These are phyloP conservation scores for barley (Hordeum vulgare) DNA, from an alignment of 176 grass and related monocot species.

Conservation along the genomic window DNA sequence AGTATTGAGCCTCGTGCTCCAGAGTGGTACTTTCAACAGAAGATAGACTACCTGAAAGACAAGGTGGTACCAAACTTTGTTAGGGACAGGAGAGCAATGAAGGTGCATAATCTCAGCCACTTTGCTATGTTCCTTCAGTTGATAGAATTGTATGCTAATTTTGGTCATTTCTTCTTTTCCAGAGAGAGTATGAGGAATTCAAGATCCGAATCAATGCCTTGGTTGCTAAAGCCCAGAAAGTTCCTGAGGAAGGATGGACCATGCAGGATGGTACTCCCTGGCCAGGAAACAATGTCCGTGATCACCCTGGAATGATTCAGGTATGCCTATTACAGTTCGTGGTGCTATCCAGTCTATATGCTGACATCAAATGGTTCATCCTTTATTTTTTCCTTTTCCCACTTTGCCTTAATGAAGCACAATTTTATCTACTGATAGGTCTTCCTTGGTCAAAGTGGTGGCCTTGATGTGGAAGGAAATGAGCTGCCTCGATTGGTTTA, in stretches of 20 bases:
- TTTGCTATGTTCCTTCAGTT: background rate
- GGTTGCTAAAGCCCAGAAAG: conserved; percentile 92
- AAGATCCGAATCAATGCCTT: conserved; percentile 91
- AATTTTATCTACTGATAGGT: conserved; percentile 24
- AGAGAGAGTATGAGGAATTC: conserved; percentile 96
- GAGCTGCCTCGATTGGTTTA: conserved; percentile 91
- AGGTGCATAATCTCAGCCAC: conserved; percentile 30
- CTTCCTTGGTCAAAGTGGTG: conserved; percentile 94
- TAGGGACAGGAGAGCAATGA: conserved; percentile 91
- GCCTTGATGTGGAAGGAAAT: conserved; percentile 92
- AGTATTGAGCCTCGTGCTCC: conserved; percentile 89
- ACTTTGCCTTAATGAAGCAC: background rate
- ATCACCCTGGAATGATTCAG: conserved; percentile 98
- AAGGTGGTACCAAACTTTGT: conserved; percentile 95
- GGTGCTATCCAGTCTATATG: background rate
- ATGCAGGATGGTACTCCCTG: conserved; percentile 92
- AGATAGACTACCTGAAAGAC: conserved; percentile 94
- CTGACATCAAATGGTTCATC: background rate
- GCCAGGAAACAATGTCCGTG: conserved; percentile 91
- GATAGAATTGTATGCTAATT: background rate
- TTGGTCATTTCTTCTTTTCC: background rate
- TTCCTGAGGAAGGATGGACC: conserved; percentile 93
- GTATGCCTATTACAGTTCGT: conserved; percentile 19
- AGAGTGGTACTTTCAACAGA: conserved; percentile 97
- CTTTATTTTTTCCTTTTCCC: background rate